Evolutionary conservation across 169 alveolate genomes (phyloP).

Genomic region (Cryptosporidium canis): DNA sequence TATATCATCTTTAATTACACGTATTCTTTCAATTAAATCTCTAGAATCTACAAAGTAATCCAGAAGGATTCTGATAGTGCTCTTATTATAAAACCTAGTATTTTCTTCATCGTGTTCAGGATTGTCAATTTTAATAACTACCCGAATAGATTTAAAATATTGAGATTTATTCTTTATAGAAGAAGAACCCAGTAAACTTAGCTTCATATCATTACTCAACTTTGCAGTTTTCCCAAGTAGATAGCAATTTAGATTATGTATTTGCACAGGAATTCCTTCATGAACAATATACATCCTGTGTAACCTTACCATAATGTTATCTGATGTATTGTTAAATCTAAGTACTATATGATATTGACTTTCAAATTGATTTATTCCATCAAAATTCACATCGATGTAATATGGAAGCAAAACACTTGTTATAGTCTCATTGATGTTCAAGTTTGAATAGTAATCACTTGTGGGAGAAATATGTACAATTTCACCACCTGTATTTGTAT

Average conservation of each 20-base stretch:
- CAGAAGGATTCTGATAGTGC: slow-evolving; percentile 12
- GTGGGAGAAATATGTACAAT: slow-evolving; percentile 53
- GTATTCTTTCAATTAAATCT: neutral
- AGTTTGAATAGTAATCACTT: slow-evolving; percentile 4
- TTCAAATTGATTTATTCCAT: slow-evolving; percentile 66
- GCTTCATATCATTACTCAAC: neutral
- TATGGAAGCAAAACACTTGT: slow-evolving; percentile 26
- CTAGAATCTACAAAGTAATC: slow-evolving; percentile 11
- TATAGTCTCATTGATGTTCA: neutral
- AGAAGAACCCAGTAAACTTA: slow-evolving; percentile 57
- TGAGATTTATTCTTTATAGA: slow-evolving; percentile 15
- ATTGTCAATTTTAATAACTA: slow-evolving; percentile 63
- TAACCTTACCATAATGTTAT: slow-evolving; percentile 19
- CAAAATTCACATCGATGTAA: slow-evolving; percentile 48
- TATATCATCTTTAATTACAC: neutral
- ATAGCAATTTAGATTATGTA: slow-evolving; percentile 45
- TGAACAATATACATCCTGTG: slow-evolving; percentile 51
- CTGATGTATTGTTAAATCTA: slow-evolving; percentile 56
- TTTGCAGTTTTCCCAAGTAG: slow-evolving; percentile 36
- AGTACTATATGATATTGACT: slow-evolving; percentile 50
- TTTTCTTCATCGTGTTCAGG: neutral
- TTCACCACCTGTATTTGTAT: slow-evolving; percentile 47
- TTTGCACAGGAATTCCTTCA: slow-evolving; percentile 66
- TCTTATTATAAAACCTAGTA: neutral
- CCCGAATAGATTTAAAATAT: slow-evolving; percentile 38